Percentiles rank a stretch among this genome's conserved stretches.
Conservation (phyloP, 306 rosid species). For the Senna tora region DNA sequence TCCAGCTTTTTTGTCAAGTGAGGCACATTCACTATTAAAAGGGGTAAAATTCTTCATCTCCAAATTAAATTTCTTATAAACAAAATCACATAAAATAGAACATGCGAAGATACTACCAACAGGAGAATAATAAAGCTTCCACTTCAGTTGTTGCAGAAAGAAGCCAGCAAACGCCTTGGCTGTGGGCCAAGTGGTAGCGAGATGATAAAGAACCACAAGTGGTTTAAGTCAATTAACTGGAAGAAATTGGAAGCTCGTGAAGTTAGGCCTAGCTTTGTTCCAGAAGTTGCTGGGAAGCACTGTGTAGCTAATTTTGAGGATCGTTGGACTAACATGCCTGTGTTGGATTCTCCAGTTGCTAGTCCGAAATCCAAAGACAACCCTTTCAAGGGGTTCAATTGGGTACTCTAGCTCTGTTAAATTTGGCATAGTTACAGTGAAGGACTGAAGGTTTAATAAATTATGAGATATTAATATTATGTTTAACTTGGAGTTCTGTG, state of each 20-base stretch:
- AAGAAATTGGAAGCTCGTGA: slow-evolving; percentile 67
- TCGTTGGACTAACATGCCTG: slow-evolving; percentile 74
- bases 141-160: slow-evolving; percentile 72
- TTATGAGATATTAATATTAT: neutral
- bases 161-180: slow-evolving; percentile 69
- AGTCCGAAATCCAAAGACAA: slow-evolving; percentile 62
- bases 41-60: slow-evolving; percentile 51
- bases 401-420: slow-evolving; percentile 47
- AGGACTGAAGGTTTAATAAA: slow-evolving; percentile 12
- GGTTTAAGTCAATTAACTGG: slow-evolving; percentile 81
- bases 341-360: slow-evolving; percentile 72
- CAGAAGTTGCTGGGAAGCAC: slow-evolving; percentile 72
- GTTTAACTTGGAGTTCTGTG: slow-evolving; percentile 6
- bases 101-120: neutral
- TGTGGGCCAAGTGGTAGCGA: slow-evolving; percentile 61
- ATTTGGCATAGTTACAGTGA: neutral
- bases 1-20: slow-evolving; percentile 77
- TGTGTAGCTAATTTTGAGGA: slow-evolving; percentile 86
- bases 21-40: slow-evolving; percentile 82
- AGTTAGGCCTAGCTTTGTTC: slow-evolving; percentile 77
- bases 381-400: slow-evolving; percentile 61
- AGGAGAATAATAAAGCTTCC: slow-evolving; percentile 29
- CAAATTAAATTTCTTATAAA: neutral
- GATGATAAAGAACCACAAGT: slow-evolving; percentile 70
- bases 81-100: neutral